Evolutionary conservation across 768 basidiomycete species (phyloP).

Genomic region (Russula olivacea): DNA sequence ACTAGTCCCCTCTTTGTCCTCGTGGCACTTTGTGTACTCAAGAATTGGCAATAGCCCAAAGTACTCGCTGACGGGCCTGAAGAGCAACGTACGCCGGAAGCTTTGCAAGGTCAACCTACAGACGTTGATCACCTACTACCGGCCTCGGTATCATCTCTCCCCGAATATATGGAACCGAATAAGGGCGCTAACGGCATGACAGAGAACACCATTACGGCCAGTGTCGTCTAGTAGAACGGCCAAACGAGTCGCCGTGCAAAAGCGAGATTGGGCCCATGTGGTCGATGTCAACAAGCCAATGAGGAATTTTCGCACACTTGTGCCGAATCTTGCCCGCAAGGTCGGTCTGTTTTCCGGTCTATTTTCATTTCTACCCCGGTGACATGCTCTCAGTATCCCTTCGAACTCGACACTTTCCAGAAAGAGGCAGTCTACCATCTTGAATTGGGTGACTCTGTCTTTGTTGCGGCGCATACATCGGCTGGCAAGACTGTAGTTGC

Average conservation of each 20-base stretch:
- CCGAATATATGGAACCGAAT: not conserved
- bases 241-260: constrained; percentile 49
- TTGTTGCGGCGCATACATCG: constrained; percentile 99
- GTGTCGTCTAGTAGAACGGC: constrained; percentile 39
- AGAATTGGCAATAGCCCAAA: not conserved
- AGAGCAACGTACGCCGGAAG: constrained; percentile 26
- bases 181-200: constrained; percentile 20
- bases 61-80: constrained; percentile 1
- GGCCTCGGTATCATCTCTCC: constrained; percentile 28
- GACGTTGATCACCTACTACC: constrained; percentile 77
- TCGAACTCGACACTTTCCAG: constrained; percentile 97
- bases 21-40: not conserved
- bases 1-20: not conserved
- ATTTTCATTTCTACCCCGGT: not conserved
- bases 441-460: constrained; percentile 95
- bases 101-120: constrained; percentile 23
- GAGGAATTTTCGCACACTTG: constrained; percentile 82
- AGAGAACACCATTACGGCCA: constrained; percentile 59
- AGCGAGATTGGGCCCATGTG: constrained; percentile 97
- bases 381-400: constrained; percentile 70
- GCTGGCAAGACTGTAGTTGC: constrained; percentile 99
- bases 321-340: constrained; percentile 95
- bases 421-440: constrained; percentile 98
- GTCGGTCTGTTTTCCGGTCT: constrained; percentile 34
- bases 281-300: constrained; percentile 91